A percentile compares a stretch with the other conserved stretches of the same genome.
Conservation (phyloP, 176 grass and related monocot genomes). For the Pontederia paniculata region DNA sequence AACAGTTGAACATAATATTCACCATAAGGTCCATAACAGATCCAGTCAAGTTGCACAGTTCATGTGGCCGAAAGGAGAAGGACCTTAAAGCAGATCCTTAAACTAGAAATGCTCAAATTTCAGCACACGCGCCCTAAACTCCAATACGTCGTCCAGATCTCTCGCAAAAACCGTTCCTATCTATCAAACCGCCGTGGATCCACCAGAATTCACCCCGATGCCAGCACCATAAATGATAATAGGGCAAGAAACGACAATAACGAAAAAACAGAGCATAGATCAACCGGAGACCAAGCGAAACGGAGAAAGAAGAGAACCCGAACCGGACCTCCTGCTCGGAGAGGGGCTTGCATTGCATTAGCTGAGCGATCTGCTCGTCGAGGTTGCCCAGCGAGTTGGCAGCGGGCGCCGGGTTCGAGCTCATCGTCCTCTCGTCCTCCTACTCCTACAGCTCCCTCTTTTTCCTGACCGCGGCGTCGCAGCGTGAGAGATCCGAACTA, state of each 20-base stretch:
- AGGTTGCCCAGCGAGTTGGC: slow-evolving; percentile 4
- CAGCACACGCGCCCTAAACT: too few species aligned
- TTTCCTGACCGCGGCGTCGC: too few species aligned
- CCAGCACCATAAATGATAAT: not conserved
- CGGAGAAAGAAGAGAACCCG: not conserved
- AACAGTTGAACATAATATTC: too few species aligned
- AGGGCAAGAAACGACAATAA: not conserved
- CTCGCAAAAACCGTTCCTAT: not conserved
- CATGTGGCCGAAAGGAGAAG: too few species aligned
- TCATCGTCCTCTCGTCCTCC: not conserved
- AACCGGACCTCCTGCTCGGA: slow-evolving; percentile 8
- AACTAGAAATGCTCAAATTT: too few species aligned
- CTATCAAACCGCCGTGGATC: not conserved
- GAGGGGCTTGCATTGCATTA: slow-evolving; percentile 23
- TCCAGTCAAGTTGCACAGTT: too few species aligned
- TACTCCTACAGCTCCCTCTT: not conserved
- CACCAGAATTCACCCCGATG: not conserved
- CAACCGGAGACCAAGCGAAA: not conserved
- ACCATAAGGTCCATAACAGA: too few species aligned
- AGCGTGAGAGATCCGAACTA: too few species aligned
- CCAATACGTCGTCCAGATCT: too few species aligned
- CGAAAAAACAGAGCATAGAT: not conserved
- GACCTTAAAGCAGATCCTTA: too few species aligned
- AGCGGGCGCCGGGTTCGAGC: not conserved
- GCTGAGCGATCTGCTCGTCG: slow-evolving; percentile 16